A percentile compares a stretch with the other conserved stretches of the same genome.
phyloP scores from a whole-genome alignment of 768 basidiomycete species.

The Xerocomellus intermedius region DNA sequence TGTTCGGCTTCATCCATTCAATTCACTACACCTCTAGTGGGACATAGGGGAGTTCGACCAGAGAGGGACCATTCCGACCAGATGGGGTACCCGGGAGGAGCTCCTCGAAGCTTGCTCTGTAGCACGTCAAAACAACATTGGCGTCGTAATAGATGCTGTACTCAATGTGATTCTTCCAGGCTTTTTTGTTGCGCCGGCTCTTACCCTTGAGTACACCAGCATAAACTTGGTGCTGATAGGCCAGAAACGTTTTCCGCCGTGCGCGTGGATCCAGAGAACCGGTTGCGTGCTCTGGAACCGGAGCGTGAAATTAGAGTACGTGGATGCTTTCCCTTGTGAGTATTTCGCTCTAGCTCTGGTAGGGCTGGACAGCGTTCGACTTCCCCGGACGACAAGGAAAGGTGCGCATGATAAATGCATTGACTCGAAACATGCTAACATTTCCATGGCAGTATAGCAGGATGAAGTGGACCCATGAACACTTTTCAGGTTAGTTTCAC shows the following conservation, averaged over 20 bases:
- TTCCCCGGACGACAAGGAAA: conserved; percentile 75
- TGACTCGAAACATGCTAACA: neutral
- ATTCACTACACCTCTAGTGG: conserved; percentile 52
- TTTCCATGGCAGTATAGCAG: conserved; percentile 55
- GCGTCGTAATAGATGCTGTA: conserved; percentile 83
- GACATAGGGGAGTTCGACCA: conserved; percentile 84
- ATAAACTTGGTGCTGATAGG: conserved; percentile 83
- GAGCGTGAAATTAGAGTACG: conserved; percentile 66
- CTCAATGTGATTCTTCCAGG: conserved; percentile 60
- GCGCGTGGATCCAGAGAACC: conserved; percentile 67
- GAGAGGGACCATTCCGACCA: conserved; percentile 65
- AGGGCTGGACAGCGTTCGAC: conserved; percentile 88
- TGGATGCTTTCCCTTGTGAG: neutral
- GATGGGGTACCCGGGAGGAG: conserved; percentile 88
- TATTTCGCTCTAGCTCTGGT: conserved; percentile 1
- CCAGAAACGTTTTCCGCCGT: conserved; percentile 67
- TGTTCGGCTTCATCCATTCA: neutral
- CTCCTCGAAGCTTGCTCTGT: conserved; percentile 63
- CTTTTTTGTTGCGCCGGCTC: conserved; percentile 1
- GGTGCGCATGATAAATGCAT: conserved; percentile 39
- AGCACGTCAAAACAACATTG: conserved; percentile 69
- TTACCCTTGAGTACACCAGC: conserved; percentile 40
- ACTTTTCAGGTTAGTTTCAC: conserved; percentile 65
- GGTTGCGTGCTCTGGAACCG: conserved; percentile 58
- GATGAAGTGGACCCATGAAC: conserved; percentile 71